These are phyloP conservation scores for Cucurbita moschata DNA, from an alignment of 306 rosid genomes.

Conservation along the genomic window DNA sequence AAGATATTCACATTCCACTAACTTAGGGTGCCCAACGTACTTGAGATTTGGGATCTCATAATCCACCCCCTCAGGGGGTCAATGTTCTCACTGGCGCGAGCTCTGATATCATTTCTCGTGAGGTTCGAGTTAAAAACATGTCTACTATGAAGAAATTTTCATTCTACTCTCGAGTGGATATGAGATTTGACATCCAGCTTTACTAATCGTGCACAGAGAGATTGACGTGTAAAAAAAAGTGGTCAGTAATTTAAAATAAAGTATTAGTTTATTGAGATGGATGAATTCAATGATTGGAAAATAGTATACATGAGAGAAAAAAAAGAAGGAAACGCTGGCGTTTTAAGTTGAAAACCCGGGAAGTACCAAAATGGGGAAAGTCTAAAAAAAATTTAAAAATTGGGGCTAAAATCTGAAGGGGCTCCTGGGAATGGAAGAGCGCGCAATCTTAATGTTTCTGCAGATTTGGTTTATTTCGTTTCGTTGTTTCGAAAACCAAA, in stretches of 20 bases:
- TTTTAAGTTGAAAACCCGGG: conserved; percentile 4
- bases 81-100: too few relatives aligned
- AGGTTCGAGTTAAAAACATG: too few relatives aligned
- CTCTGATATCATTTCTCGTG: too few relatives aligned
- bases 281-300: neutral
- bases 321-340: neutral
- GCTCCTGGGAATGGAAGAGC: neutral
- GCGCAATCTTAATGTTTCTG: conserved; percentile 4
- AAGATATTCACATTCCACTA: too few relatives aligned
- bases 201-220: too few relatives aligned
- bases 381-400: neutral
- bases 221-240: neutral
- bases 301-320: too few relatives aligned
- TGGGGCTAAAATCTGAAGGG: neutral
- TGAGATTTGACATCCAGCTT: too few relatives aligned
- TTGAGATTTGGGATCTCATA: too few relatives aligned
- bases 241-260: neutral
- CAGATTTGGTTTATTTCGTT: neutral
- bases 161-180: too few relatives aligned
- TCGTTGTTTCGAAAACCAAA: neutral
- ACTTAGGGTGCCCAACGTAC: too few relatives aligned
- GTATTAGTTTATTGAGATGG: neutral
- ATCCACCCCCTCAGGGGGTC: too few relatives aligned
- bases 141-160: too few relatives aligned
- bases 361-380: neutral